Evolutionary conservation across 2,329 filamentous ascomycete genomes (phyloP).

Genomic region (Ascochyta rabiei): DNA sequence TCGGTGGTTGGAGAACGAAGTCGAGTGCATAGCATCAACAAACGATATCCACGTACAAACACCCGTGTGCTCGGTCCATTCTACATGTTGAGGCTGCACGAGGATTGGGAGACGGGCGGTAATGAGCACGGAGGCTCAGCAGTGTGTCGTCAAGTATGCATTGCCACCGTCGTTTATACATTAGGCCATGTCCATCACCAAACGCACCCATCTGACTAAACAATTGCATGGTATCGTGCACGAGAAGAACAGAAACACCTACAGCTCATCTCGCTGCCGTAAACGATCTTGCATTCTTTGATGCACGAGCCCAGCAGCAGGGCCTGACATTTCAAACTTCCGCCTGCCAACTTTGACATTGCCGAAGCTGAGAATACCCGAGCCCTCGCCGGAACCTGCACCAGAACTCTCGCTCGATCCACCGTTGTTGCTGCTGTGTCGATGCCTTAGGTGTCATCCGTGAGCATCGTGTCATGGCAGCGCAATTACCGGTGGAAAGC

Average conservation of each 20-base stretch:
- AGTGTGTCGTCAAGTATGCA: constrained; percentile 9
- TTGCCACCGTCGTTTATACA: constrained; percentile 27
- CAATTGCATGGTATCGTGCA: constrained; percentile 28
- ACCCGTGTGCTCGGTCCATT: background rate
- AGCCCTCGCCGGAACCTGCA: background rate
- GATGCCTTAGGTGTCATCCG: constrained; percentile 11
- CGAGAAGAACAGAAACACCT: constrained; percentile 14
- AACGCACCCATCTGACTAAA: constrained; percentile 9
- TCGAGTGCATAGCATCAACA: constrained; percentile 9
- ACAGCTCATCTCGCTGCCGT: constrained; percentile 40
- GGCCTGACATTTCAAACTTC: constrained; percentile 43
- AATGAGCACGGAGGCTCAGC: background rate
- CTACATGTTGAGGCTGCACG: background rate
- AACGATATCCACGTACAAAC: constrained; percentile 12
- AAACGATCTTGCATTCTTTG: constrained; percentile 37
- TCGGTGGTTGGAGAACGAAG: background rate
- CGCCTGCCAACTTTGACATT: constrained; percentile 39
- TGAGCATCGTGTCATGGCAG: constrained; percentile 6
- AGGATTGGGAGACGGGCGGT: too few relatives aligned
- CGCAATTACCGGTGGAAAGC: constrained; percentile 58
- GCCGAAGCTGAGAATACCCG: constrained; percentile 10
- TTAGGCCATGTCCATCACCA: constrained; percentile 15
- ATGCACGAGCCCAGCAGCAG: constrained; percentile 43
- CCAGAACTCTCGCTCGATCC: background rate
- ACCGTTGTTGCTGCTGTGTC: background rate